Evolutionary conservation across 257 asterid genomes (phyloP).

Genomic region (Solanum pinnatisectum): DNA sequence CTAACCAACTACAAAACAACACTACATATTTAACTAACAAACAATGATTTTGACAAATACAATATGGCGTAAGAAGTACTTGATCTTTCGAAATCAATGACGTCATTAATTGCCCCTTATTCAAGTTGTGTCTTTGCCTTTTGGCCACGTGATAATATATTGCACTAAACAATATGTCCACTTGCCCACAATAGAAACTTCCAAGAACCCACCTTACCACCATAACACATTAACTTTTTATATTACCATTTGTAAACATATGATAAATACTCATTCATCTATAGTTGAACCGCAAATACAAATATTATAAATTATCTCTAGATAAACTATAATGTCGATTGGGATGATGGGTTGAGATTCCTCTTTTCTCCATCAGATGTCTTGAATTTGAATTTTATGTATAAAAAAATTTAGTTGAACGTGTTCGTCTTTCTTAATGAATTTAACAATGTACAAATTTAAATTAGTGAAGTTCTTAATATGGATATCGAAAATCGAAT

Average conservation of each 20-base stretch:
- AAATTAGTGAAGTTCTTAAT: not conserved
- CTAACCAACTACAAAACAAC: fast-evolving
- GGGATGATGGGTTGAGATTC: not conserved
- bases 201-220: not conserved
- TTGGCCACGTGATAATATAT: not conserved
- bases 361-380: too few species aligned
- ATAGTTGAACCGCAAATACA: too few species aligned
- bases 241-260: not conserved
- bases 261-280: fast-evolving
- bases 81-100: not conserved
- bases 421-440: fast-evolving
- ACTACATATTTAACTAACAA: not conserved
- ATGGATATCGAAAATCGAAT: not conserved
- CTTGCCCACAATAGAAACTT: not conserved
- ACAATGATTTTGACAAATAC: not conserved
- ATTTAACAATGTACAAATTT: too few species aligned
- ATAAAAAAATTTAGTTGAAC: too few species aligned
- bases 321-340: fast-evolving
- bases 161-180: not conserved
- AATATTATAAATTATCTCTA: fast-evolving
- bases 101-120: not conserved
- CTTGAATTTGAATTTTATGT: too few species aligned
- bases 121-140: not conserved
- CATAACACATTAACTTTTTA: not conserved
- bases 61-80: not conserved